These are phyloP conservation scores for Mollisia scopiformis DNA, from an alignment of 2,329 filamentous ascomycete species.

Conservation along the genomic window DNA sequence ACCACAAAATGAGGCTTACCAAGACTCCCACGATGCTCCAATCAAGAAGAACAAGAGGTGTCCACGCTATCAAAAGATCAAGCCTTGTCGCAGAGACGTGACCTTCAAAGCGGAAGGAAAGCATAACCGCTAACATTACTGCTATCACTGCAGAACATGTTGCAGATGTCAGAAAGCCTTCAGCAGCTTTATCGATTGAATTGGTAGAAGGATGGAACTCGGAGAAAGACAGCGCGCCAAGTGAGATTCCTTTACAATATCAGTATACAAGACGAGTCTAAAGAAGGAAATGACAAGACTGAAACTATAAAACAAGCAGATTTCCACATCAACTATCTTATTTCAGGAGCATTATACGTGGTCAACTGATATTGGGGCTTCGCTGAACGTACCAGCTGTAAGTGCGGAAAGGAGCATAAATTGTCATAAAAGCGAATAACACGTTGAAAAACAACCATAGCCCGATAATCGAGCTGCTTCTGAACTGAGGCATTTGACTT, in stretches of 20 bases:
- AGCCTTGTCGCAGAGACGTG: conserved; percentile 2
- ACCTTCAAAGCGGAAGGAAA: conserved; percentile 8
- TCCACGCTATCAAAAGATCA: neutral
- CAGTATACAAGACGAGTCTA: neutral
- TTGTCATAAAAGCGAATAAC: conserved; percentile 5
- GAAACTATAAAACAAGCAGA: no score
- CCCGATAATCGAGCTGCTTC: conserved; percentile 9
- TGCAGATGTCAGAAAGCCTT: conserved; percentile 6
- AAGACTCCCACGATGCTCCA: neutral
- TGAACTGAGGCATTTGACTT: neutral
- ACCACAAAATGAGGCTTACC: neutral
- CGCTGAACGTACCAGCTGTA: neutral
- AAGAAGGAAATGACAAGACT: no score
- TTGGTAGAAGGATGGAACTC: conserved; percentile 7
- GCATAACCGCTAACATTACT: conserved; percentile 8
- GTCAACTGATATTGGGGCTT: no score
- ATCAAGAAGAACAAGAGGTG: neutral
- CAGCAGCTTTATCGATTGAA: conserved; percentile 4
- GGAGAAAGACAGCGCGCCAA: conserved; percentile 2
- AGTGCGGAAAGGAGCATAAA: conserved; percentile 8
- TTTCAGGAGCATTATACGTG: no score
- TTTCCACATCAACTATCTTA: no score
- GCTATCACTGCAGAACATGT: neutral
- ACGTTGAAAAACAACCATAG: conserved; percentile 7
- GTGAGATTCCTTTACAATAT: neutral